A percentile compares a stretch with the other conserved stretches of the same genome.
Conservation (phyloP, 257 asterid species). For the Scutellaria baicalensis region DNA sequence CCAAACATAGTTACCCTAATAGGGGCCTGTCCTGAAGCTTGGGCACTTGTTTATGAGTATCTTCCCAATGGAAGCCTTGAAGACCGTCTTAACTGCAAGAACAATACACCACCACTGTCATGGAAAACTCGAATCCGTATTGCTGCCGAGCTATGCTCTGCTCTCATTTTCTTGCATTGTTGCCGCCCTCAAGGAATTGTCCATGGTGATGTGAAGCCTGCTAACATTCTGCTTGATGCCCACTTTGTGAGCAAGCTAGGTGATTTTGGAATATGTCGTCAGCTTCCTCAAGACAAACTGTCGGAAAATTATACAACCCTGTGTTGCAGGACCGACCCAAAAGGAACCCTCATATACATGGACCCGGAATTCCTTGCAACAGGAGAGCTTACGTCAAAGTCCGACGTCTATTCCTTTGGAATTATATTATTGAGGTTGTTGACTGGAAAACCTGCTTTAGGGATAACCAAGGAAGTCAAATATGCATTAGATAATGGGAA, state of each 20-base stretch:
- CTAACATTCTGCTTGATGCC: slow-evolving; percentile 70
- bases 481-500: slow-evolving; percentile 56
- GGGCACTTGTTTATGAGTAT: slow-evolving; percentile 78
- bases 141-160: slow-evolving; percentile 82
- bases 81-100: slow-evolving; percentile 79
- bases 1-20: slow-evolving; percentile 76
- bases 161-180: slow-evolving; percentile 78
- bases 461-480: slow-evolving; percentile 60
- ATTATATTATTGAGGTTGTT: slow-evolving; percentile 59
- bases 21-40: slow-evolving; percentile 86
- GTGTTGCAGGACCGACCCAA: slow-evolving; percentile 50
- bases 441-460: slow-evolving; percentile 70
- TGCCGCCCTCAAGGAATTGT: slow-evolving; percentile 52
- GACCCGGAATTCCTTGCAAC: slow-evolving; percentile 75
- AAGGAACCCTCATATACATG: slow-evolving; percentile 58
- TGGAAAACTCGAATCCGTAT: slow-evolving; percentile 89
- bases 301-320: slow-evolving; percentile 30
- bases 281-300: slow-evolving; percentile 30
- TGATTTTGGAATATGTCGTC: slow-evolving; percentile 72
- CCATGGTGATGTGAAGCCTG: slow-evolving; percentile 84
- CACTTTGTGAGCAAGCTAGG: slow-evolving; percentile 73
- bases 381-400: slow-evolving; percentile 78
- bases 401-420: slow-evolving; percentile 88
- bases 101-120: slow-evolving; percentile 71
- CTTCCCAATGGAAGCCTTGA: slow-evolving; percentile 93